These are phyloP conservation scores for Harringtonia aguacate DNA, from an alignment of 2,329 filamentous ascomycete genomes.

Conservation along the genomic window DNA sequence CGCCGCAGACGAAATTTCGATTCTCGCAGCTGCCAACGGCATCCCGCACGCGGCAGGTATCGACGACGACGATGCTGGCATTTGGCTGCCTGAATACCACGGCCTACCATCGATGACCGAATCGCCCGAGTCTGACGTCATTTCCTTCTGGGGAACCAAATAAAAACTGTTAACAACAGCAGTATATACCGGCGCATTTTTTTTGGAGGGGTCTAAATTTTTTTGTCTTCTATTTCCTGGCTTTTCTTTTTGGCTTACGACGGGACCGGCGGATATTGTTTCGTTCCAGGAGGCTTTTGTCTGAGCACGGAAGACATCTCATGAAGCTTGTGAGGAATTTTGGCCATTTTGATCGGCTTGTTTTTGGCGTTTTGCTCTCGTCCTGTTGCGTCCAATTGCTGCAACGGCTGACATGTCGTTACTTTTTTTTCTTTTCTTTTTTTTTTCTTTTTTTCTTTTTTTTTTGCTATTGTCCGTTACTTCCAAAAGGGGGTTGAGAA, in stretches of 20 bases:
- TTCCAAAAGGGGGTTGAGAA: background rate
- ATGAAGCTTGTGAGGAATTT: background rate
- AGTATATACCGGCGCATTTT: background rate
- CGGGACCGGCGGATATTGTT: background rate
- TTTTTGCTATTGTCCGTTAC: background rate
- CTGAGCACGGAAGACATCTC: background rate
- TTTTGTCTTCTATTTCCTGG: background rate
- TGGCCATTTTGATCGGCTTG: background rate
- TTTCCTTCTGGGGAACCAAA: constrained; percentile 15
- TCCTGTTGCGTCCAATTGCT: too few relatives aligned
- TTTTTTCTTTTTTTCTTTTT: background rate
- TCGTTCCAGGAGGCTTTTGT: background rate
- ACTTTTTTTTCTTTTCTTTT: background rate
- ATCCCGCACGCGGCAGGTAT: constrained; percentile 7
- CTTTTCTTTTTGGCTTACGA: too few relatives aligned
- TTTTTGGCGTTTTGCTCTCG: background rate
- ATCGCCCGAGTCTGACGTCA: constrained; percentile 17
- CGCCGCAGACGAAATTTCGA: constrained; percentile 30
- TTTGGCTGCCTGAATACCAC: constrained; percentile 37
- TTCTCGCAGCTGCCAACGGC: constrained; percentile 20
- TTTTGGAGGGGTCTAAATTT: background rate
- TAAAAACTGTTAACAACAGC: background rate
- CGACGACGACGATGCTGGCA: constrained; percentile 36
- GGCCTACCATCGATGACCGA: constrained; percentile 19
- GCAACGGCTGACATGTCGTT: background rate